These are phyloP conservation scores for Ogataea thermomethanolica DNA, from an alignment of 805 yeast genomes.

Conservation along the genomic window DNA sequence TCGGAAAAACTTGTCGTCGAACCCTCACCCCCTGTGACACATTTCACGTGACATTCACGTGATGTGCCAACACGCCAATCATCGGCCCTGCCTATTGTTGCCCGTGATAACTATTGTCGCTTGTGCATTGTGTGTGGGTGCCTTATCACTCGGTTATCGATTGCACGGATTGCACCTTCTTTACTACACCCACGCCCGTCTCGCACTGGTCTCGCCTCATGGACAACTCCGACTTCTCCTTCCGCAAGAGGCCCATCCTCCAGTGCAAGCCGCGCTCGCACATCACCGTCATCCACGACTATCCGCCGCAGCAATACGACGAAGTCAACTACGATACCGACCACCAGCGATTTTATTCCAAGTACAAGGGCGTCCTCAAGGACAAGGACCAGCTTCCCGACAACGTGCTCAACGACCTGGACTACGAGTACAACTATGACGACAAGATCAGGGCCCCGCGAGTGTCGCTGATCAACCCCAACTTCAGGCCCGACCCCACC, in stretches of 20 bases:
- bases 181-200: not conserved
- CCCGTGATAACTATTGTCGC: not conserved
- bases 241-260: conserved; percentile 29
- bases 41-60: not conserved
- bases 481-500: conserved; percentile 1
- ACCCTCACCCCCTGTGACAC: not conserved
- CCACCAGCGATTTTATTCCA: conserved; percentile 28
- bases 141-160: not conserved
- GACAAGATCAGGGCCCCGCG: conserved; percentile 55
- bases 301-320: conserved; percentile 32
- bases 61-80: not conserved
- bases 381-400: conserved; percentile 31
- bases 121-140: not conserved
- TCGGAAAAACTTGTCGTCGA: not conserved
- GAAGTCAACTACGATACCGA: conserved; percentile 28
- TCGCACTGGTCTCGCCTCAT: not conserved
- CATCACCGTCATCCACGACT: conserved; percentile 27
- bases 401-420: conserved; percentile 25
- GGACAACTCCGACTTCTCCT: conserved; percentile 26
- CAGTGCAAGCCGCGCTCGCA: conserved; percentile 23
- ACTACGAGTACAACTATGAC: conserved; percentile 42
- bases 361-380: conserved; percentile 31
- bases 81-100: not conserved
- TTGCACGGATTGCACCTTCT: not conserved
- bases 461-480: conserved; percentile 36